Conservation (phyloP, 2,329 filamentous ascomycete genomes). For the Fusarium sp. region DNA sequence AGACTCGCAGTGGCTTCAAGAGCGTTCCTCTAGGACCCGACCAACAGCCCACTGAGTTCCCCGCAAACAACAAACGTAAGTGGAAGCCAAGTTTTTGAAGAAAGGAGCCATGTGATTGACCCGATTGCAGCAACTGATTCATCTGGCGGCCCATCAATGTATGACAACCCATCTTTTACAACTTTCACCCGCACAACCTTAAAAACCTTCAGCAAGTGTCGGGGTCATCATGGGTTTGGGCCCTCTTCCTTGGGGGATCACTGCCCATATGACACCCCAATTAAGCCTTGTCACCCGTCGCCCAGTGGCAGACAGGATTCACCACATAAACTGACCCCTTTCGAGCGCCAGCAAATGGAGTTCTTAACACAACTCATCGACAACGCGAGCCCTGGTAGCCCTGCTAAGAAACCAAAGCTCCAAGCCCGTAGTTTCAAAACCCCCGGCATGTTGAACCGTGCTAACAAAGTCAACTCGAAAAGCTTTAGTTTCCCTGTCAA, state of each 20-base stretch:
- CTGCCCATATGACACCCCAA: conserved; percentile 17
- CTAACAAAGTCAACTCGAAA: conserved; percentile 53
- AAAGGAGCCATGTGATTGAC: conserved; percentile 9
- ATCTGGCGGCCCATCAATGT: conserved; percentile 60
- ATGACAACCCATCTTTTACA: conserved; percentile 53
- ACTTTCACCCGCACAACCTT: conserved; percentile 25
- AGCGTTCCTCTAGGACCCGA: conserved; percentile 20
- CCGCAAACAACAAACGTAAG: conserved; percentile 35
- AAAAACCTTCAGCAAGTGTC: conserved; percentile 31
- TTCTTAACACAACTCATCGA: conserved; percentile 56
- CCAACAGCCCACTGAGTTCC: conserved; percentile 25
- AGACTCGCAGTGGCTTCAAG: conserved; percentile 42
- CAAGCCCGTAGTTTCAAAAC: conserved; percentile 5
- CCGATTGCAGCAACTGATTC: conserved; percentile 25
- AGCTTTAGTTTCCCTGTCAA: conserved; percentile 67
- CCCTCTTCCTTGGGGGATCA: conserved; percentile 19
- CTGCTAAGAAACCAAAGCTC: conserved; percentile 30
- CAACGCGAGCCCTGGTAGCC: conserved; percentile 43
- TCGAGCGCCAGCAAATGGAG: conserved; percentile 58
- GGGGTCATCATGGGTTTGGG: conserved; percentile 3
- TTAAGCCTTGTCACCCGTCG: conserved; percentile 30
- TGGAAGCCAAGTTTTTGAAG: neutral
- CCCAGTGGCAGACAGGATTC: conserved; percentile 52
- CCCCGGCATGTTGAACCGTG: conserved; percentile 26
- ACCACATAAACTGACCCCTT: conserved; percentile 50